Evolutionary conservation across 2,329 filamentous ascomycete genomes (phyloP).

Genomic region (Sphaerulina musiva): DNA sequence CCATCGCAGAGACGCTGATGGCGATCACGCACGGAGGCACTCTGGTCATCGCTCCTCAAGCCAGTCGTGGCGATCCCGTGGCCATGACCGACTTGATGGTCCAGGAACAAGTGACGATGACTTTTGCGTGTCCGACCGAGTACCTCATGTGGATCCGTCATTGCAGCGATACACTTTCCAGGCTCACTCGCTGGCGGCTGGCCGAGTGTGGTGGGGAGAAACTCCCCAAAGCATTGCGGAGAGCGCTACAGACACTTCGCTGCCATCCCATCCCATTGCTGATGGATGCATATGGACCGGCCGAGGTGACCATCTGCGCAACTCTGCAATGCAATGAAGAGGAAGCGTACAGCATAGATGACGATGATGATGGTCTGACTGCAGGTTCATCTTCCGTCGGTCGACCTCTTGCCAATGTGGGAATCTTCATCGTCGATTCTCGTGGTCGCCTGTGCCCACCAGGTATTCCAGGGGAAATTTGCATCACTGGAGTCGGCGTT

Average conservation of each 20-base stretch:
- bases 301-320: constrained; percentile 15
- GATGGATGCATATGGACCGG: constrained; percentile 14
- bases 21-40: constrained; percentile 36
- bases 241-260: constrained; percentile 2
- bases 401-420: constrained; percentile 34
- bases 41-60: constrained; percentile 34
- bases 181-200: constrained; percentile 24
- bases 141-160: constrained; percentile 28
- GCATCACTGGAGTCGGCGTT: constrained; percentile 37
- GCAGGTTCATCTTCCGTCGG: constrained; percentile 11
- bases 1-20: constrained; percentile 36
- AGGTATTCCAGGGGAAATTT: constrained; percentile 42
- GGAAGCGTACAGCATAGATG: too few relatives aligned
- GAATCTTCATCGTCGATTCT: constrained; percentile 39
- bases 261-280: constrained; percentile 3
- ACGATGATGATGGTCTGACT: constrained; percentile 9
- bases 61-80: constrained; percentile 32
- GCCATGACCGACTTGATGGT: constrained; percentile 36
- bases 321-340: constrained; percentile 8
- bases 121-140: constrained; percentile 40
- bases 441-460: constrained; percentile 35
- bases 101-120: constrained; percentile 35
- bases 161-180: constrained; percentile 8
- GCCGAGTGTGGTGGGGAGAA: constrained; percentile 35
- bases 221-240: constrained; percentile 11